Evolutionary conservation across 106 monocot species (phyloP).

Genomic region (Dendrobium catenatum): DNA sequence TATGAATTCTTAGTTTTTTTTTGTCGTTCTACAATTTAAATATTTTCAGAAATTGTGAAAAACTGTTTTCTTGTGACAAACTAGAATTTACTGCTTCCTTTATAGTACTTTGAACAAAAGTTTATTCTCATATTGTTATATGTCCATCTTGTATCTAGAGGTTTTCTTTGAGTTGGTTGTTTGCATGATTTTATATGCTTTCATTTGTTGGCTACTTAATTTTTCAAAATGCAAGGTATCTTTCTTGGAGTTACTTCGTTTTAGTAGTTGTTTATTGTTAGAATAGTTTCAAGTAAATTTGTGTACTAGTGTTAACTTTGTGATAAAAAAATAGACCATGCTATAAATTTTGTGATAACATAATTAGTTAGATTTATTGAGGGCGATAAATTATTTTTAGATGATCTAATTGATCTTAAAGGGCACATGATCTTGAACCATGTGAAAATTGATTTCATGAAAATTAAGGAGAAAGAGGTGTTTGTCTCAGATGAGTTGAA

Average conservation of each 20-base stretch:
- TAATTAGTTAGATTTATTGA: too few species aligned
- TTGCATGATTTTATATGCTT: background rate
- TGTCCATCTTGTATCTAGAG: background rate
- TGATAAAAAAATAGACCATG: too few species aligned
- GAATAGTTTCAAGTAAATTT: background rate
- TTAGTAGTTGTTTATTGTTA: background rate
- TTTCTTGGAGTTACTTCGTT: background rate
- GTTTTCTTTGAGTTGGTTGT: background rate
- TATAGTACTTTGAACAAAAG: background rate
- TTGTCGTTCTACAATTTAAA: background rate
- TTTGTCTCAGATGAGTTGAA: too few species aligned
- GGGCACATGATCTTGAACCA: too few species aligned
- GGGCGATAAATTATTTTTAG: too few species aligned
- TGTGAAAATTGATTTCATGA: too few species aligned
- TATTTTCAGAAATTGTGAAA: background rate
- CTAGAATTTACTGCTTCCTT: background rate
- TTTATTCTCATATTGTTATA: background rate
- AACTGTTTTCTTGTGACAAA: conserved; percentile 1
- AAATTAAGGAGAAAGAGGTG: too few species aligned
- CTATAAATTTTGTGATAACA: too few species aligned
- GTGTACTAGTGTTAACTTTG: background rate
- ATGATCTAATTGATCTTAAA: too few species aligned
- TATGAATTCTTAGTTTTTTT: background rate
- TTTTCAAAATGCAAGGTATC: background rate
- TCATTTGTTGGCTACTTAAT: background rate